Percentiles rank a stretch among this genome's conserved stretches.
Evolutionary conservation across 352 stramenopile species (phyloP).

Genomic region (Phytophthora kernoviae): DNA sequence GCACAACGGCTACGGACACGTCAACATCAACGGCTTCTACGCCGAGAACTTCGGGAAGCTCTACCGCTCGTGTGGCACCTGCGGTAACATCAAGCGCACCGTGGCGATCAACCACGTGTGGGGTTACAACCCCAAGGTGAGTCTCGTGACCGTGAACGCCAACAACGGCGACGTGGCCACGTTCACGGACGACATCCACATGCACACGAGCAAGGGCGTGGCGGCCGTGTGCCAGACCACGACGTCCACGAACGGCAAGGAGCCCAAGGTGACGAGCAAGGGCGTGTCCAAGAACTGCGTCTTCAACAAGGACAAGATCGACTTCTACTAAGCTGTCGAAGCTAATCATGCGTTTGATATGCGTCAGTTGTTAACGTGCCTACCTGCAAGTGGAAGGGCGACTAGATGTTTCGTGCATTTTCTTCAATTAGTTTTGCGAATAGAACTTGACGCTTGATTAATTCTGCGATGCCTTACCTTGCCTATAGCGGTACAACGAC

Average conservation of each 20-base stretch:
- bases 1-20: slow-evolving; percentile 24
- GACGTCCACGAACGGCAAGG: slow-evolving; percentile 2
- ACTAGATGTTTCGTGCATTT: no score
- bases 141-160: slow-evolving; percentile 29
- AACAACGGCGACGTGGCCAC: slow-evolving; percentile 30
- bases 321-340: not conserved
- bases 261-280: slow-evolving; percentile 2
- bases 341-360: no score
- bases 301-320: slow-evolving; percentile 3
- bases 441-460: not conserved
- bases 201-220: slow-evolving; percentile 5
- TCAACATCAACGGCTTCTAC: slow-evolving; percentile 36
- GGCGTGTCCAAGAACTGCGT: slow-evolving; percentile 5
- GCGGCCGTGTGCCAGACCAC: slow-evolving; percentile 5
- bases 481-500: no score
- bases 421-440: not conserved
- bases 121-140: slow-evolving; percentile 21
- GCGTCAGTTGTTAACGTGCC: no score
- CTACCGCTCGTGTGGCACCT: slow-evolving; percentile 27
- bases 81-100: slow-evolving; percentile 19
- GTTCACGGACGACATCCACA: slow-evolving; percentile 14
- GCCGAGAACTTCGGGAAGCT: slow-evolving; percentile 33
- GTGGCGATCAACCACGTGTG: slow-evolving; percentile 31
- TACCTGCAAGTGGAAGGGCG: no score
- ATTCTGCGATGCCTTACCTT: no score